Conservation (phyloP, 805 yeast species). For the Candida ovalis region DNA sequence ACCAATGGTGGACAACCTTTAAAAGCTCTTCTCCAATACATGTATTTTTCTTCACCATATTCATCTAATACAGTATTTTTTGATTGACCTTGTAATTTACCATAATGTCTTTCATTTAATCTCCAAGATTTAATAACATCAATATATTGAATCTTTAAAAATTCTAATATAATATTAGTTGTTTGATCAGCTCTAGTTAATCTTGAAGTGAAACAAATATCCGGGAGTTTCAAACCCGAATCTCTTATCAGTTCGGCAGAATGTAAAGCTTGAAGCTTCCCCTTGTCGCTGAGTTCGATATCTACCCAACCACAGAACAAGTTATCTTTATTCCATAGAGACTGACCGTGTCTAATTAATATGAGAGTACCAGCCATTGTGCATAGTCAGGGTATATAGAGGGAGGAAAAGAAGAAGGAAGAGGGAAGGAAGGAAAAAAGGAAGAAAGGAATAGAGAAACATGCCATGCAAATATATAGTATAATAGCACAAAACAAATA, state of each 20-base stretch:
- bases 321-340: slow-evolving; percentile 72
- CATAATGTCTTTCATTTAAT: slow-evolving; percentile 81
- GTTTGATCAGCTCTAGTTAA: slow-evolving; percentile 74
- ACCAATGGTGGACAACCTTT: slow-evolving; percentile 63
- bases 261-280: slow-evolving; percentile 61
- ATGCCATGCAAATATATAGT: no score
- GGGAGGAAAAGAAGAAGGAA: not conserved
- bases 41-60: slow-evolving; percentile 71
- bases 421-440: not conserved
- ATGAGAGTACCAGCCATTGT: slow-evolving; percentile 35
- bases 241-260: slow-evolving; percentile 59
- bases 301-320: slow-evolving; percentile 87
- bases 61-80: slow-evolving; percentile 61
- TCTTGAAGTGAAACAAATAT: slow-evolving; percentile 65
- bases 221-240: slow-evolving; percentile 41
- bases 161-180: slow-evolving; percentile 58
- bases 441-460: no score
- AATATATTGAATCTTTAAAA: slow-evolving; percentile 45
- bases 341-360: slow-evolving; percentile 78
- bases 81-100: slow-evolving; percentile 74
- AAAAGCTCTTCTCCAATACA: slow-evolving; percentile 76
- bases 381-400: not conserved
- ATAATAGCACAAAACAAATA: no score
- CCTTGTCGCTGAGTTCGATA: slow-evolving; percentile 62
- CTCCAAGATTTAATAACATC: slow-evolving; percentile 70